Evolutionary conservation across 1,139 yeast genomes (phyloP), one percentile per base, ranked within the genome.

Genomic region (Suhomyces guaymorum): DNA sequence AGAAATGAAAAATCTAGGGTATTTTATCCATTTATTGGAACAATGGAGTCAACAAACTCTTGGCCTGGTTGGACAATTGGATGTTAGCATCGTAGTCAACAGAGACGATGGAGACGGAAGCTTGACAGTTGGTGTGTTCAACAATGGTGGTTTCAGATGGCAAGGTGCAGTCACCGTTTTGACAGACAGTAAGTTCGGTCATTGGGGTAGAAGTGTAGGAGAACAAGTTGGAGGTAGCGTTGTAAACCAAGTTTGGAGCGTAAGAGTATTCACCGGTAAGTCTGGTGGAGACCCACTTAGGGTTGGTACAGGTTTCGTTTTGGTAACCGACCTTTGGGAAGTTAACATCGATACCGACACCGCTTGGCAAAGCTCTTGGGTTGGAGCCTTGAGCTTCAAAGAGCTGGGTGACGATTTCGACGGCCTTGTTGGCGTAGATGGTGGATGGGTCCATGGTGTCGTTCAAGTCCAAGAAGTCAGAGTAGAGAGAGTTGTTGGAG

Each of bases 341-440:
- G 55, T 73, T 73, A 37, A 74, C 71, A 45, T 69, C 71, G 34
- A 74, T 37, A 31, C 78, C 78, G 24, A 65, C 61, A 33, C 72
- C 69, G 34, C 58, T 40, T 16, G 79, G 79, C 43, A 74, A 52
- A 24, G 63, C 47, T 43, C 62, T 49, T 11, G 52, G 45, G 41
- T 53, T 53, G 26, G 52, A 54, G 35, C 62, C 66, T 41, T 58
- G 61, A 20, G 51, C 41, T 6, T 49, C 49, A 38, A 71, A 63
- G 33, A 74, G 43, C n/a, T 59, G 44, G 41, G 63, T 54, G 24
- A 70, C 68, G 21, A 74, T 52, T 28, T 68, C 62, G 15, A 62
- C 65, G 8, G 69, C 58, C 45, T 57, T 55, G 27, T 57, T 45
- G 33, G 75, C 62, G 46, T 70, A 69, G 35, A 72, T 70, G 52